Conservation (phyloP, 2,329 filamentous ascomycete species). For the Metarhizium humberi region DNA sequence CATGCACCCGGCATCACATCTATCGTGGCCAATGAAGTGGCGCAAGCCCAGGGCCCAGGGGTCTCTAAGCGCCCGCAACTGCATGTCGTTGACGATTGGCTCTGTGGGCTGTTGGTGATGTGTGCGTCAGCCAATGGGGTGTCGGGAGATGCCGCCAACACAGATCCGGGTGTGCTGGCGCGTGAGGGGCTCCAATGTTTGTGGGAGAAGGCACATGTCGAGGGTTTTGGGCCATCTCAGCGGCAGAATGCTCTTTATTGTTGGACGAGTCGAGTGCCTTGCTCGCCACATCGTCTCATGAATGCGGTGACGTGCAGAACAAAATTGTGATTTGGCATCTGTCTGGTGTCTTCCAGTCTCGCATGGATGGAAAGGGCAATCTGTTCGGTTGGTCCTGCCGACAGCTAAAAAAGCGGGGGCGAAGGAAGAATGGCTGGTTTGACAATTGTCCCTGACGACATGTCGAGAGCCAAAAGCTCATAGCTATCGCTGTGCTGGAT, state of each 20-base stretch:
- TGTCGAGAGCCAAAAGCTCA: no score
- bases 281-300: neutral
- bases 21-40: constrained; percentile 17
- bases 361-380: no score
- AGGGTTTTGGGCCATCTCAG: neutral
- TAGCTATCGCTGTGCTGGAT: no score
- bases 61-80: constrained; percentile 23
- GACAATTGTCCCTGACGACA: no score
- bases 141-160: neutral
- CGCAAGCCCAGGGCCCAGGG: constrained; percentile 8
- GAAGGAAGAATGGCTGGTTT: no score
- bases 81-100: constrained; percentile 18
- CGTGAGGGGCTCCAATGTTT: neutral
- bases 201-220: neutral
- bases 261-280: neutral
- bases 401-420: no score
- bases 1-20: constrained; percentile 5
- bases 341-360: no score
- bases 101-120: constrained; percentile 9
- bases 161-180: neutral
- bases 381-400: no score
- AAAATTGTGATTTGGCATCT: no score
- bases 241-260: neutral
- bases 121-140: constrained; percentile 15
- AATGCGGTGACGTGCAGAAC: neutral